A percentile compares a stretch with the other conserved stretches of the same genome.
Conservation (phyloP, 192 early-diverging fungal genomes). For the Umbelopsis sp. region DNA sequence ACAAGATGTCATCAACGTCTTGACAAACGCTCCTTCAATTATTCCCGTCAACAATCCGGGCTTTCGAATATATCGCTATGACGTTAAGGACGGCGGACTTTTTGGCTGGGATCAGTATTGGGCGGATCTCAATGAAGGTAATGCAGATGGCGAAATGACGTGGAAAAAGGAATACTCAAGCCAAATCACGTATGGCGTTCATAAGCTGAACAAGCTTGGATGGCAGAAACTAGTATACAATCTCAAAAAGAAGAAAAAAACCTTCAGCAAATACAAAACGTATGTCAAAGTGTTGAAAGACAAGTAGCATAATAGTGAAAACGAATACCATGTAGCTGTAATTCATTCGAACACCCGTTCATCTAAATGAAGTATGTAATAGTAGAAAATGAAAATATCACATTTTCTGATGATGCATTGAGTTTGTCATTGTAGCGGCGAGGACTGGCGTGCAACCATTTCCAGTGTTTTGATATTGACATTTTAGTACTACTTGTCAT, state of each 20-base stretch:
- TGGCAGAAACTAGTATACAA: neutral
- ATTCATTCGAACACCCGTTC: too few species aligned
- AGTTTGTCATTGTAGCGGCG: neutral
- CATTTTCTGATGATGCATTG: too few species aligned
- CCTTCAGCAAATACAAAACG: neutral
- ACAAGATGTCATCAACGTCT: neutral
- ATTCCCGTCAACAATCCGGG: constrained; percentile 43
- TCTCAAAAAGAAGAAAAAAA: neutral
- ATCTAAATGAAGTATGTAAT: too few species aligned
- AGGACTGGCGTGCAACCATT: neutral
- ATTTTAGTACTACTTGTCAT: too few species aligned
- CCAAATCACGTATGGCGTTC: constrained; percentile 10
- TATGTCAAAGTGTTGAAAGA: neutral
- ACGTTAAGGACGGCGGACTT: constrained; percentile 13
- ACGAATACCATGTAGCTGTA: too few species aligned
- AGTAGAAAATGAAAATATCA: too few species aligned
- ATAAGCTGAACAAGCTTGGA: constrained; percentile 14
- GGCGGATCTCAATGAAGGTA: constrained; percentile 17
- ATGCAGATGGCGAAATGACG: neutral
- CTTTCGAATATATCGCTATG: constrained; percentile 44
- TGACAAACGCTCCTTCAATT: constrained; percentile 47
- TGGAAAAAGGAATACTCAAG: constrained; percentile 35
- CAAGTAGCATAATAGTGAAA: too few species aligned
- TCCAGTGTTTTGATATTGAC: too few species aligned
- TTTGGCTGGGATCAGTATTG: constrained; percentile 34